Evolutionary conservation across 2,329 filamentous ascomycete genomes (phyloP).

Genomic region (Stenocarpella maydis): DNA sequence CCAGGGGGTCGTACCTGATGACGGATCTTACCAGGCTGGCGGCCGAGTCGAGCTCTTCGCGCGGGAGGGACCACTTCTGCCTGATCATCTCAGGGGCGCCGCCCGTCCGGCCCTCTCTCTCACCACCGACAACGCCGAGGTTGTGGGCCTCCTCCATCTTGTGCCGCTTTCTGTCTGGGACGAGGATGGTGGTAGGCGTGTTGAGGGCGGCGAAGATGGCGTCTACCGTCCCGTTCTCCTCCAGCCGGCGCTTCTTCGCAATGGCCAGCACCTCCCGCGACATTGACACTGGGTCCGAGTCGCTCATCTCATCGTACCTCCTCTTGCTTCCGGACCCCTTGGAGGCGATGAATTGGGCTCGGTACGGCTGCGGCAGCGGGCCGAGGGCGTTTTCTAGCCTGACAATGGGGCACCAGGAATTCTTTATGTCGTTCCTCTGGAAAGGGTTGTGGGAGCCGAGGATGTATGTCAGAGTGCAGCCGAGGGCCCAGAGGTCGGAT

Average conservation of each 20-base stretch:
- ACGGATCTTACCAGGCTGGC: neutral
- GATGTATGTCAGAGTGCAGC: neutral
- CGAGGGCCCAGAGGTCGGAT: neutral
- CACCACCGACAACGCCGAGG: too few relatives aligned
- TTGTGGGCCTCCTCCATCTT: neutral
- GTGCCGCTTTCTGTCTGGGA: too few relatives aligned
- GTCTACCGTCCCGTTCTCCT: neutral
- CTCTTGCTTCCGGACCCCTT: neutral
- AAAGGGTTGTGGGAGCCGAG: neutral
- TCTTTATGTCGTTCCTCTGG: neutral
- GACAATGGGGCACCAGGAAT: neutral
- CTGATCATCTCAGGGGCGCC: neutral
- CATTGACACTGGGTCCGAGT: neutral
- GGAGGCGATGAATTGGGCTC: neutral
- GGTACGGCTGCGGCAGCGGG: neutral
- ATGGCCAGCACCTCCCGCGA: accelerated
- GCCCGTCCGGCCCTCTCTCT: neutral
- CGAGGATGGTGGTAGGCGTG: neutral
- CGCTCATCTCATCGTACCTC: neutral
- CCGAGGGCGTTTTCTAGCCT: neutral
- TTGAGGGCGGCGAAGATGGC: neutral
- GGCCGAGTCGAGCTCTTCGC: neutral
- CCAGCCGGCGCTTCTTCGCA: neutral
- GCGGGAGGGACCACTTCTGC: neutral
- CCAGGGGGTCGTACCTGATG: neutral